Evolutionary conservation across 352 stramenopile genomes (phyloP).

Genomic region (Phytophthora foliorum): DNA sequence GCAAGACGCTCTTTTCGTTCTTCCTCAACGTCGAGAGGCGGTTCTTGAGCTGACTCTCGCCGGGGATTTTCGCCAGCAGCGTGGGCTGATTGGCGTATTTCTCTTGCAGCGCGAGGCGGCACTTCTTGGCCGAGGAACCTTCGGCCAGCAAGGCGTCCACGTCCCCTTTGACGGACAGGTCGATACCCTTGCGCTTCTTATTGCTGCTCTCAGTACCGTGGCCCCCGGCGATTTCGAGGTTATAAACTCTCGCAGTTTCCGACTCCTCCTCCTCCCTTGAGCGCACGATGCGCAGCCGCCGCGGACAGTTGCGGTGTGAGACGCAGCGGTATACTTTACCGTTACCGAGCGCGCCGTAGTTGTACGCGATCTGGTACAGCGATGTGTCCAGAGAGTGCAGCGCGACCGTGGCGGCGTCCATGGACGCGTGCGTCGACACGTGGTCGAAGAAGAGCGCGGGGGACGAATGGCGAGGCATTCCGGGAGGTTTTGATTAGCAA

Average conservation of each 20-base stretch:
- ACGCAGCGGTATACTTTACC: slow-evolving; percentile 37
- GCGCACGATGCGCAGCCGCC: slow-evolving; percentile 24
- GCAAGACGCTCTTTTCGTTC: not conserved
- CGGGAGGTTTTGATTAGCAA: not conserved
- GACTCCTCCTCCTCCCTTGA: slow-evolving; percentile 22
- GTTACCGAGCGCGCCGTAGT: slow-evolving; percentile 26
- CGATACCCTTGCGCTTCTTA: slow-evolving; percentile 24
- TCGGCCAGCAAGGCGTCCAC: slow-evolving; percentile 25
- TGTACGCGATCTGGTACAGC: slow-evolving; percentile 34
- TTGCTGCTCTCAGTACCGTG: slow-evolving; percentile 28
- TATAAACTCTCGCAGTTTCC: slow-evolving; percentile 15
- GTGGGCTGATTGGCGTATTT: slow-evolving; percentile 29
- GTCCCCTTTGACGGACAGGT: slow-evolving; percentile 23
- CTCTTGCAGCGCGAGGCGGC: slow-evolving; percentile 9
- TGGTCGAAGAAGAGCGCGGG: slow-evolving; percentile 5
- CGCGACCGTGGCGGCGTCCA: slow-evolving; percentile 26
- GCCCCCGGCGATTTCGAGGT: slow-evolving; percentile 13
- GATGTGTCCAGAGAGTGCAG: slow-evolving; percentile 29
- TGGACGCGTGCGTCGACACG: slow-evolving; percentile 31
- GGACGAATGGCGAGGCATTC: slow-evolving; percentile 13
- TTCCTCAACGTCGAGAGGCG: slow-evolving; percentile 28
- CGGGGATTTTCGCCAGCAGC: slow-evolving; percentile 31
- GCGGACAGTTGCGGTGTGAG: slow-evolving; percentile 27
- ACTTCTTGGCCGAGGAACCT: slow-evolving; percentile 18
- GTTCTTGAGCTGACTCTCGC: slow-evolving; percentile 27